Evolutionary conservation across 768 basidiomycete genomes (phyloP), one percentile per base, ranked within the genome.

Genomic region (Russula dissimulans): DNA sequence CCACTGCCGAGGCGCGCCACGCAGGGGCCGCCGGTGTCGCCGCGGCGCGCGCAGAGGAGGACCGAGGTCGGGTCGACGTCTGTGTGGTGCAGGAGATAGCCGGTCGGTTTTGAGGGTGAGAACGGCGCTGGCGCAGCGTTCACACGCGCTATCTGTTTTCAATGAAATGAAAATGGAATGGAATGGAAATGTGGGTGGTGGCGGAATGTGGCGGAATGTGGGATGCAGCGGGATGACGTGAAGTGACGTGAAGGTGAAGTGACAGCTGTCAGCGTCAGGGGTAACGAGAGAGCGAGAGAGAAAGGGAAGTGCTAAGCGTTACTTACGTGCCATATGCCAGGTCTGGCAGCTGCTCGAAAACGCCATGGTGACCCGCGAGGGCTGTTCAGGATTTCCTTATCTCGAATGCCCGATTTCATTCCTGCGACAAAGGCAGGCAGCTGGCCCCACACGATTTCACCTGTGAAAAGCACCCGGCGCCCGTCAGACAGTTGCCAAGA

Each of bases 361-460:
- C 52, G 47, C 62, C 62, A 64, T 56, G 58, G 52, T 12, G 39
- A 59, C 47, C 45, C 12, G 38, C 1, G 42, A n/a, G 31, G 36
- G 12, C 46, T 12, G 12, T 11, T 15, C 32, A 36, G 1, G 3
- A 18, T 26, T 29, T 56, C 49, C 12, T 31, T 26, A 14, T 64
- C 65, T 26, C 60, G 62, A n/a, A 34, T 12, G 1, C 9, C 26
- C 17, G 56, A 64, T 31, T 65, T 65, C 62, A 64, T 65, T 2
- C 62, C 65, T 3, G 62, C 22, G 38, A 65, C 59, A 14, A 65
- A 50, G 0, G 53, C 62, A 9, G 53, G 41, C 4, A 65, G 34
- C 38, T 64, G 62, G 11, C 65, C 65, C 62, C 62, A 65, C 0
- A 65, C 52, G 46, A 65, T 15, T 31, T 65, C 65, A 26, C 65